Base-by-base conservation (phyloP, 805 yeast genomes). In the Ogataea allantospora region DNA sequence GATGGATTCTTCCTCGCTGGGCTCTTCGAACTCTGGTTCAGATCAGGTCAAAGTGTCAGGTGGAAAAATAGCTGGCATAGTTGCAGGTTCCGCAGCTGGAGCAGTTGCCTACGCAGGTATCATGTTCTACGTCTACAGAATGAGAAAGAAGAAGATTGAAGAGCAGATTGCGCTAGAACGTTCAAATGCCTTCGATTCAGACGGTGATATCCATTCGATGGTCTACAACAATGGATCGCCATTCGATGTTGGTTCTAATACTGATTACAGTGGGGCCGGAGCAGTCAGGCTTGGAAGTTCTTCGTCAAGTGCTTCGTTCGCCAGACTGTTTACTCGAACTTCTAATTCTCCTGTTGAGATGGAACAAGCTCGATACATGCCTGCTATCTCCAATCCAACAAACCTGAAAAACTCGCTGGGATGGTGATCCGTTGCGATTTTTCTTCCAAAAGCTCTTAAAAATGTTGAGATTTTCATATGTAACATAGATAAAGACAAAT, bases 31-130 rank as follows among this genome's bases (percentile, higher is more conserved):
- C 33, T 21, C 38, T 7, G 17, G 28, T 4, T 15, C 18, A 7
- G 7, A 16, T 1, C 7, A 17, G 6, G 15, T 35, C 11, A 42
- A 34, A 32, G 44, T 35, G 17, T 50, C 33, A 16, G 59, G 53
- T 4, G 48, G 52, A 6, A 71, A 71, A 44, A 71, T 86, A 16
- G 81, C 84, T 17, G 96, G 95, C 24, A 75, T 88, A 36, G 80
- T 91, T 10, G 71, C 87, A 27, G 96, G 97, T 31, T 79, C 95
- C 6, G 79, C 86, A 20, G 78, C 76, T 10, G 97, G 96, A 38
- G 81, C 86, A 30, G 66, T 75, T 6, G 65, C 76, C 7, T 84
- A 85, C 57, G 74, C 85, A 54, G 68, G 77, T 0, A 63, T 76
- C 14, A 72, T 88, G 68, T 66, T 78, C 38, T 54, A 79, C 26